A percentile compares a stretch with the other conserved stretches of the same genome.
These are phyloP conservation scores for Microcos paniculata DNA, from an alignment of 345 rosid genomes.

Conservation along the genomic window DNA sequence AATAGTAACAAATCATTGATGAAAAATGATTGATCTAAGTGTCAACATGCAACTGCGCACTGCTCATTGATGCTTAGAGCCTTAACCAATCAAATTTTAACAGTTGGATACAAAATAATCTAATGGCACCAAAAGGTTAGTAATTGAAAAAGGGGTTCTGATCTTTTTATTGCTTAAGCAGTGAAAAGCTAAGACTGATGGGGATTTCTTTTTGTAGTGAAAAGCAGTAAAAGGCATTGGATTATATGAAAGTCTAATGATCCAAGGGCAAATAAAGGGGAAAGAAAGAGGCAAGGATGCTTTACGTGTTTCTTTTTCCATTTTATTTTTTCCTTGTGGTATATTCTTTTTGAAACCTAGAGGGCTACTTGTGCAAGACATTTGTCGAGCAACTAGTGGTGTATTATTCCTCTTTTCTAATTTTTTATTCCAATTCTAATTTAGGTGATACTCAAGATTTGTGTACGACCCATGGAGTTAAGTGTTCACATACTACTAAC, in stretches of 20 bases:
- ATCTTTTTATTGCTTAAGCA: not conserved
- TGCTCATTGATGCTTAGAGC: not conserved
- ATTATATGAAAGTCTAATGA: conserved; percentile 2
- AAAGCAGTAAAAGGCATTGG: conserved; percentile 6
- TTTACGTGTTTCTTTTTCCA: conserved; percentile 10
- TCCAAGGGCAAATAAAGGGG: not conserved
- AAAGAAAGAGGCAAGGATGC: conserved; percentile 4
- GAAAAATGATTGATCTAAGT: not conserved
- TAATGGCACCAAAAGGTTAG: not conserved
- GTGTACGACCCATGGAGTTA: too few species aligned
- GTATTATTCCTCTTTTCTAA: not conserved
- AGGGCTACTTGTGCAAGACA: not conserved
- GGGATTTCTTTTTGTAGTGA: conserved; percentile 18
- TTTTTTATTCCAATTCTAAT: too few species aligned
- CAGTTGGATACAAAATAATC: conserved; percentile 4
- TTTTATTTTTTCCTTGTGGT: not conserved
- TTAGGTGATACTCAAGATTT: too few species aligned
- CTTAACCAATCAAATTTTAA: conserved; percentile 3
- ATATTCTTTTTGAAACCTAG: conserved; percentile 9
- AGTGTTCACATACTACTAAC: too few species aligned
- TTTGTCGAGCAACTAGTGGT: not conserved
- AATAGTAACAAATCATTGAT: not conserved
- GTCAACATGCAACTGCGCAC: not conserved
- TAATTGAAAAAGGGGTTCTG: not conserved
- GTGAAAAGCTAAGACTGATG: not conserved